A percentile compares a stretch with the other conserved stretches of the same genome.
These are phyloP conservation scores for Alternaria longipes DNA, from an alignment of 2,329 filamentous ascomycete species.

Conservation along the genomic window DNA sequence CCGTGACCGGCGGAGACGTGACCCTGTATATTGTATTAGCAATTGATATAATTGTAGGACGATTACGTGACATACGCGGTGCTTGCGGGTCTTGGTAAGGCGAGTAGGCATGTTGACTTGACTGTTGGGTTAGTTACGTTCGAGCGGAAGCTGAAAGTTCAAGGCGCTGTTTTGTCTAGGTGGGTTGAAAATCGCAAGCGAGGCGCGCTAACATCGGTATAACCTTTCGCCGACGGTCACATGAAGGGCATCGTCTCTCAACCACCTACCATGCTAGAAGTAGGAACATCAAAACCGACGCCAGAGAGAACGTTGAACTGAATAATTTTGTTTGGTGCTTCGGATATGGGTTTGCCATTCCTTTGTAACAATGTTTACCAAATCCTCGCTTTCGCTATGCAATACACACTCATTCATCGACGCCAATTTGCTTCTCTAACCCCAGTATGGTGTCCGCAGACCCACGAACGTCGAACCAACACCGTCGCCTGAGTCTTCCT, in stretches of 20 bases:
- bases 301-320: too few species aligned
- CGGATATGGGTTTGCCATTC: constrained; percentile 16
- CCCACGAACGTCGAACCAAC: constrained; percentile 50
- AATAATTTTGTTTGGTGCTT: neutral
- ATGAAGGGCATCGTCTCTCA: neutral
- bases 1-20: constrained; percentile 97
- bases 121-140: constrained; percentile 41
- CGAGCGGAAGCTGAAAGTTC: constrained; percentile 13
- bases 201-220: constrained; percentile 15
- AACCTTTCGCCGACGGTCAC: constrained; percentile 14
- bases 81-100: constrained; percentile 48
- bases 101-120: constrained; percentile 43
- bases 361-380: constrained; percentile 14
- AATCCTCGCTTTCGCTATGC: constrained; percentile 37
- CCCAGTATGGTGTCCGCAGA: constrained; percentile 53
- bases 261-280: neutral
- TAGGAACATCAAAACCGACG: neutral
- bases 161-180: constrained; percentile 14
- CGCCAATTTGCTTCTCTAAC: constrained; percentile 25
- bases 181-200: constrained; percentile 29
- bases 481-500: constrained; percentile 64
- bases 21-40: constrained; percentile 49
- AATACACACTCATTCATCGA: constrained; percentile 27
- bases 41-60: too few species aligned
- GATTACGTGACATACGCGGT: constrained; percentile 64